Evolutionary conservation across 1,284 basidiomycete genomes (phyloP), one percentile per base, ranked within the genome.

Genomic region (Uromyces viciae-fabae): DNA sequence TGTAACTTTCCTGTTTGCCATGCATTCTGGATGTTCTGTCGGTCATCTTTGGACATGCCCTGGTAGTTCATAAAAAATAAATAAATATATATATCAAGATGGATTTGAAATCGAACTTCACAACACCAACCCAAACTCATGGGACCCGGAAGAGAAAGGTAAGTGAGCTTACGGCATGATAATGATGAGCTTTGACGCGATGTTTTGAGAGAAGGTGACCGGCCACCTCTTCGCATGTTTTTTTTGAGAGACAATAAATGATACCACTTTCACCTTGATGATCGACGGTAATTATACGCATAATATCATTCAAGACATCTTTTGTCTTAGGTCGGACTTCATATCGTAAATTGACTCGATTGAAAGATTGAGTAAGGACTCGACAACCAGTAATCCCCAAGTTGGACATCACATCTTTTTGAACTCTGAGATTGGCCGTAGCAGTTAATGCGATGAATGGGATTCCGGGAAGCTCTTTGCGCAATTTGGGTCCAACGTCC

Each of bases 381-480:
- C 89, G 87, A 82, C 91, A 91, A 68, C 89, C 85, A 28, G 84
- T 83, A 78, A 97, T 90, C n/a, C 89, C 87, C 14, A 98, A 90
- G 28, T 90, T 90, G 14, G 87, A 85, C 81, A 92, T 90, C 85
- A 99, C 93, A 85, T 98, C 95, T 42, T 90, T 88, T 81, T 92
- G 90, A 1, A 92, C 92, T 74, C 91, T 88, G 68, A 89, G 88
- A 82, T 92, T 94, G 0, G 95, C 97, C 0, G 96, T 98, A 0
- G 95, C 97, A 0, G 97, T 98, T 66, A 99, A 89, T 0, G 96
- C 97, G 90, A 98, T 98, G 84, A 99, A 92, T 0, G 96, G 96
- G 0, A 95, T 89, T 2, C 88, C 85, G 0, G 93, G 92, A 86
- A 91, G 98, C 15, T 90, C 89, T 28, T 88, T 86, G 42, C 94